These are phyloP conservation scores for Chalciporus piperatus DNA, from an alignment of 768 basidiomycete species.

Conservation along the genomic window DNA sequence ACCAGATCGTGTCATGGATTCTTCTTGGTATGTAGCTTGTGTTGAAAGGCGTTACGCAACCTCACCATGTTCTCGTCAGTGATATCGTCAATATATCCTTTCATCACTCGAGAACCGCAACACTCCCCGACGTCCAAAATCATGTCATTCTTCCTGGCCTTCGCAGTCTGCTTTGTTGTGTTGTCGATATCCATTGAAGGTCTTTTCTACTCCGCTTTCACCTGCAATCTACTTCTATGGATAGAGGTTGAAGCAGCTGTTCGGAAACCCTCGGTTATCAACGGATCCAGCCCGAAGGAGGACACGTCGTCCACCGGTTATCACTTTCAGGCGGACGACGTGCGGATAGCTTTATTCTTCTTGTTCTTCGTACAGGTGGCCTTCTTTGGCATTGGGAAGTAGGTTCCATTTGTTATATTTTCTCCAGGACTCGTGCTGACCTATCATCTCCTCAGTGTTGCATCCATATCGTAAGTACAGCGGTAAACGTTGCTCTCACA, in stretches of 20 bases:
- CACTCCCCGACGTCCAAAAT: conserved; percentile 48
- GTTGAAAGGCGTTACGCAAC: neutral
- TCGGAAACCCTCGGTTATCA: conserved; percentile 5
- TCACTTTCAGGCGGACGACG: conserved; percentile 55
- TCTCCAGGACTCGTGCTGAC: neutral
- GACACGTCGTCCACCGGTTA: conserved; percentile 24
- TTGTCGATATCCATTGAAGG: conserved; percentile 82
- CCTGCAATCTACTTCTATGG: conserved; percentile 63
- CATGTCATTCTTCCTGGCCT: conserved; percentile 63
- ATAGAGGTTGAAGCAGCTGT: conserved; percentile 53
- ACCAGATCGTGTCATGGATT: conserved; percentile 64
- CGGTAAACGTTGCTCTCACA: neutral
- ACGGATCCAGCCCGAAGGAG: conserved; percentile 2
- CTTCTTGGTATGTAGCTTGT: conserved; percentile 49
- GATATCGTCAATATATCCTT: conserved; percentile 50
- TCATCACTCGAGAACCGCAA: conserved; percentile 36
- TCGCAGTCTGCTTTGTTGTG: conserved; percentile 72
- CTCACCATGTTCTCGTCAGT: conserved; percentile 40
- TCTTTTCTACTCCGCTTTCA: conserved; percentile 73
- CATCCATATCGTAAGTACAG: conserved; percentile 71
- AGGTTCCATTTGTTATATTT: conserved; percentile 27
- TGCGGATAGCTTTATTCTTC: conserved; percentile 77
- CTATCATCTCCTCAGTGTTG: conserved; percentile 47
- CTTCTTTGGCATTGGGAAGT: conserved; percentile 86
- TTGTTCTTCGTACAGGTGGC: conserved; percentile 85